phyloP scores from a whole-genome alignment of 768 basidiomycete species.

The Artomyces pyxidatus region DNA sequence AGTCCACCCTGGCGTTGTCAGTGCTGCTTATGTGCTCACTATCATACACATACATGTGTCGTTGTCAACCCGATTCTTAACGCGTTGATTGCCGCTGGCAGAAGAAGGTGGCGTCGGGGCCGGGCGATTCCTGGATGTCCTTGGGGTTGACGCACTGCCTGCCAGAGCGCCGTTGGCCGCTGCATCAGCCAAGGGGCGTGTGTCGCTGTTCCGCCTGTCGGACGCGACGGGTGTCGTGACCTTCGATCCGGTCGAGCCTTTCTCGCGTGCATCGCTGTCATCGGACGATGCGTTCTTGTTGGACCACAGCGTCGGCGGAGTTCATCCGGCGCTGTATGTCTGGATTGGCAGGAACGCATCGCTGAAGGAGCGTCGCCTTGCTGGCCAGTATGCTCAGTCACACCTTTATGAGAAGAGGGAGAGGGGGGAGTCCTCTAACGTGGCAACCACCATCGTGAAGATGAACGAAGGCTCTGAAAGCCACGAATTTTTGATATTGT shows the following conservation, averaged over 20 bases:
- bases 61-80: neutral
- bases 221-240: slow-evolving; percentile 34
- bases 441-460: slow-evolving; percentile 37
- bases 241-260: slow-evolving; percentile 29
- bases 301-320: slow-evolving; percentile 30
- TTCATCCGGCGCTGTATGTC: slow-evolving; percentile 40
- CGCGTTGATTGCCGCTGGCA: slow-evolving; percentile 15
- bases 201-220: slow-evolving; percentile 33
- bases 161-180: slow-evolving; percentile 3
- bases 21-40: neutral
- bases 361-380: slow-evolving; percentile 39
- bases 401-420: slow-evolving; percentile 37
- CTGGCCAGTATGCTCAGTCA: slow-evolving; percentile 46
- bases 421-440: slow-evolving; percentile 13
- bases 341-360: slow-evolving; percentile 51
- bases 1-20: neutral
- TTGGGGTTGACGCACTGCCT: slow-evolving; percentile 27
- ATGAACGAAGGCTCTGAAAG: slow-evolving; percentile 48
- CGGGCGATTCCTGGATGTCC: slow-evolving; percentile 38
- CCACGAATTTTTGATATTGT: slow-evolving; percentile 28
- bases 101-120: slow-evolving; percentile 46
- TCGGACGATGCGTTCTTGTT: slow-evolving; percentile 46
- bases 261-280: slow-evolving; percentile 28
- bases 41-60: neutral
- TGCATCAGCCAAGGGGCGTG: slow-evolving; percentile 20